Conservation (phyloP, 192 early-diverging fungal species). For the Phycomyces blakesleeanus region DNA sequence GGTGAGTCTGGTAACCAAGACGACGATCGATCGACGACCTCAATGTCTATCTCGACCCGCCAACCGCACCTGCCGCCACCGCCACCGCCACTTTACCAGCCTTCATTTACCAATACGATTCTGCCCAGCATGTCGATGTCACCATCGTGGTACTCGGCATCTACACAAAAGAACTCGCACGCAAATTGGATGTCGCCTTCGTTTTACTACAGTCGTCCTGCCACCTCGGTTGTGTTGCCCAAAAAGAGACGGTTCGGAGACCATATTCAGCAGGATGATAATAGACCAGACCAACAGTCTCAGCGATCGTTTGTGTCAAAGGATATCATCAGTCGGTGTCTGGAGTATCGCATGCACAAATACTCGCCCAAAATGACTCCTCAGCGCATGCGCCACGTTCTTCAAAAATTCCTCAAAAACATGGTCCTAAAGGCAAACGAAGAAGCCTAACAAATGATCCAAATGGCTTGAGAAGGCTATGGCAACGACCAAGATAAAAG, state of each 20-base stretch:
- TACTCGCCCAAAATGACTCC: conserved; percentile 35
- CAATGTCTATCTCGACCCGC: not conserved
- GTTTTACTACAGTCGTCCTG: conserved; percentile 35
- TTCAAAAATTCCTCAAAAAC: conserved; percentile 34
- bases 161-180: conserved; percentile 30
- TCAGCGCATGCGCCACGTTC: conserved; percentile 26
- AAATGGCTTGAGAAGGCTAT: too few relatives aligned
- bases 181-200: conserved; percentile 34
- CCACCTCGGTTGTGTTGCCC: conserved; percentile 23
- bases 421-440: conserved; percentile 28
- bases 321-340: conserved; percentile 27
- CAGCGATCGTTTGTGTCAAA: conserved; percentile 6
- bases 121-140: conserved; percentile 33
- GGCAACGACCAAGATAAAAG: not conserved
- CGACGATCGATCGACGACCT: not conserved
- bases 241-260: conserved; percentile 7
- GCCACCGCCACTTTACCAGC: conserved; percentile 28
- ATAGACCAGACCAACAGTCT: conserved; percentile 7
- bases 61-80: conserved; percentile 6
- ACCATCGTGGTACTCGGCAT: conserved; percentile 34
- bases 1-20: not conserved
- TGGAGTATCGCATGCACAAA: conserved; percentile 26
- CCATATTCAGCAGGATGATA: not conserved
- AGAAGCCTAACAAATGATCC: conserved; percentile 16
- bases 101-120: conserved; percentile 20